These are phyloP conservation scores for Didymella exigua DNA, from an alignment of 2,329 filamentous ascomycete genomes.

Conservation along the genomic window DNA sequence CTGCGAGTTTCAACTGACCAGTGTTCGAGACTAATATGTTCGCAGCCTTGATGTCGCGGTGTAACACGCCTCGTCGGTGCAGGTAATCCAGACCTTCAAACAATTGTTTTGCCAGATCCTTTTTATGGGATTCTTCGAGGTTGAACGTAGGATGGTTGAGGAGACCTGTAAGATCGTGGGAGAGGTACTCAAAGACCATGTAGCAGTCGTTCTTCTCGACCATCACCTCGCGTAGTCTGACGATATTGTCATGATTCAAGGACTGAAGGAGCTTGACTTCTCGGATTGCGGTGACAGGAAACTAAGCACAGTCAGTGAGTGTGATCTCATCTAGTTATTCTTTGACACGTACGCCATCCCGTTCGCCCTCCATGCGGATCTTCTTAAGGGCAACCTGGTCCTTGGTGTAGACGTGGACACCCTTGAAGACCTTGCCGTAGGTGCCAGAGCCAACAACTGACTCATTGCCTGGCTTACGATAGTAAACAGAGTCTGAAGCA, in stretches of 20 bases:
- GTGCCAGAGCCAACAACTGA: constrained; percentile 95
- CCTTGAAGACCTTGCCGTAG: constrained; percentile 95
- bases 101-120: constrained; percentile 88
- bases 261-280: constrained; percentile 93
- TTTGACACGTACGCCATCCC: constrained; percentile 67
- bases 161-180: constrained; percentile 92
- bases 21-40: constrained; percentile 94
- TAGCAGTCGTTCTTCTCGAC: constrained; percentile 98
- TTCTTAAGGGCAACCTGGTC: constrained; percentile 84
- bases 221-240: constrained; percentile 89
- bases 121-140: constrained; percentile 83
- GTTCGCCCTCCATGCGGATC: constrained; percentile 91
- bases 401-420: constrained; percentile 88
- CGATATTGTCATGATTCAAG: constrained; percentile 79
- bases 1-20: constrained; percentile 87
- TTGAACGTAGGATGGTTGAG: constrained; percentile 93
- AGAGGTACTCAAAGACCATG: constrained; percentile 99
- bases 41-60: constrained; percentile 97
- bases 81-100: constrained; percentile 95
- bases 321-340: neutral
- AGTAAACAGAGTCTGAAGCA: constrained; percentile 87
- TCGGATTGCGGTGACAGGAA: constrained; percentile 86
- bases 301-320: constrained; percentile 51
- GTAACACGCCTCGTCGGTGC: constrained; percentile 88
- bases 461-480: constrained; percentile 93